phyloP scores from a whole-genome alignment of 1,284 basidiomycete genomes.

The Ceratobasidium sp. region DNA sequence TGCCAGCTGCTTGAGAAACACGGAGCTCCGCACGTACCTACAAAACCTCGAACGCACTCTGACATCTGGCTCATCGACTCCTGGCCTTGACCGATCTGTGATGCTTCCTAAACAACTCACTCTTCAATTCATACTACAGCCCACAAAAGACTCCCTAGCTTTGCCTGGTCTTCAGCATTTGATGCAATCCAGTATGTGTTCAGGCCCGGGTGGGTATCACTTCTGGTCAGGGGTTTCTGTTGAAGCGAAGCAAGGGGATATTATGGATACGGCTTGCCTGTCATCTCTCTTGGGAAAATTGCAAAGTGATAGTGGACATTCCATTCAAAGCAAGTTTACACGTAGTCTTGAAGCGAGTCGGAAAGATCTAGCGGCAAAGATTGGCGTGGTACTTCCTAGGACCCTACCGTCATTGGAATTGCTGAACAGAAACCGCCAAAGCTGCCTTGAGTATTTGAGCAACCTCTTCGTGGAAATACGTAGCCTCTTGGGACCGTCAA shows the following conservation, averaged over 20 bases:
- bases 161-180: too few species aligned
- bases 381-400: background rate
- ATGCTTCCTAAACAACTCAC: too few species aligned
- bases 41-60: background rate
- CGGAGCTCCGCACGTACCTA: background rate
- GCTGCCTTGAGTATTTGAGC: background rate
- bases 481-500: background rate
- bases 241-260: too few species aligned
- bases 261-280: background rate
- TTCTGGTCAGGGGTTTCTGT: too few species aligned
- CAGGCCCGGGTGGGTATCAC: too few species aligned
- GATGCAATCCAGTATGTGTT: too few species aligned
- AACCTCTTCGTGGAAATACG: background rate
- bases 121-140: too few species aligned
- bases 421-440: background rate
- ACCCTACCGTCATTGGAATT: background rate
- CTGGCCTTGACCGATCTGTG: background rate
- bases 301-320: background rate
- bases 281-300: background rate
- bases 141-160: too few species aligned
- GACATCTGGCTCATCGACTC: background rate
- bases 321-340: background rate
- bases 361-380: background rate
- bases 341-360: conserved; percentile 3
- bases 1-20: conserved; percentile 5